Percentiles rank a stretch among this genome's conserved stretches.
Evolutionary conservation across 2,329 filamentous ascomycete genomes (phyloP).

Genomic region (Peltaster fructicola): DNA sequence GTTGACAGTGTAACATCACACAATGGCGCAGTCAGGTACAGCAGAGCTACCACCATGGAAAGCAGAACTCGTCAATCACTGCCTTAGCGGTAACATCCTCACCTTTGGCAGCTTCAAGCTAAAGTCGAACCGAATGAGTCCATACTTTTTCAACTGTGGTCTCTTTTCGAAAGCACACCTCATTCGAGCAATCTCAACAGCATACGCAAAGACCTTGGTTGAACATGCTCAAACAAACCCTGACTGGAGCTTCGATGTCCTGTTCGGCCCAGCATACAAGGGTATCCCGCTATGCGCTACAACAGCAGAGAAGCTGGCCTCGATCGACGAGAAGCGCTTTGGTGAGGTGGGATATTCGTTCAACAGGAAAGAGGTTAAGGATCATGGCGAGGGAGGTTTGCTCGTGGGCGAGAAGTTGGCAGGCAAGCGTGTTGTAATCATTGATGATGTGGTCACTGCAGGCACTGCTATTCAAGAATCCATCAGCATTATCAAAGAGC

Average conservation of each 20-base stretch:
- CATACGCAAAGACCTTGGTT: constrained; percentile 52
- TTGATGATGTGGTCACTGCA: constrained; percentile 93
- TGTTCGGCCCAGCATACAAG: constrained; percentile 94
- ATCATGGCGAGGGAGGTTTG: constrained; percentile 83
- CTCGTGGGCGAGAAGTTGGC: constrained; percentile 78
- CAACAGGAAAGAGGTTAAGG: constrained; percentile 92
- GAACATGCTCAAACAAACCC: constrained; percentile 24
- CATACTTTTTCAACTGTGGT: constrained; percentile 97
- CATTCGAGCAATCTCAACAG: constrained; percentile 57
- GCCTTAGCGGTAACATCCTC: constrained; percentile 51
- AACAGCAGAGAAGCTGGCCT: constrained; percentile 56
- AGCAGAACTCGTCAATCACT: constrained; percentile 50
- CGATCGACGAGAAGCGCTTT: constrained; percentile 48
- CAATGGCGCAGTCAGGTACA: too few relatives aligned
- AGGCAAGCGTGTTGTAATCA: constrained; percentile 72
- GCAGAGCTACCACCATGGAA: constrained; percentile 49
- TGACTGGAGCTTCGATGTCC: constrained; percentile 53
- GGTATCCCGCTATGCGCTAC: constrained; percentile 79
- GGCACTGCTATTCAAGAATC: constrained; percentile 89
- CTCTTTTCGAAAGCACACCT: constrained; percentile 71
- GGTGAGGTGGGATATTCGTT: constrained; percentile 65
- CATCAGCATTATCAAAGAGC: constrained; percentile 69
- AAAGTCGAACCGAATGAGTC: constrained; percentile 78
- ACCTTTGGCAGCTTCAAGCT: constrained; percentile 74
- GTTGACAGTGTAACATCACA: too few relatives aligned